These are phyloP conservation scores for Centaurea solstitialis DNA, from an alignment of 129 eudicot genomes.

Conservation along the genomic window DNA sequence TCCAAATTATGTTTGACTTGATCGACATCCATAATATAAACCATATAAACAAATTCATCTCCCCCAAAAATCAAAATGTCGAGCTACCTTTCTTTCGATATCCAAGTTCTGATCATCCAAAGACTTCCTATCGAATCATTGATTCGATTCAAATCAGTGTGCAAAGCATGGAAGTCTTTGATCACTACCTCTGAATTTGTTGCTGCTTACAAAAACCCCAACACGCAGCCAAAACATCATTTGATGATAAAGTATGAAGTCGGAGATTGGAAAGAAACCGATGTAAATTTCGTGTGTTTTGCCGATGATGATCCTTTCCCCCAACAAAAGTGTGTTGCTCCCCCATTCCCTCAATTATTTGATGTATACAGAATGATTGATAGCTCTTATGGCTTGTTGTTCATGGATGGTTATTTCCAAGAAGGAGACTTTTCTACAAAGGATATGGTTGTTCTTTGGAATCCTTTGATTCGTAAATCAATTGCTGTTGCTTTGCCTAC, in stretches of 20 bases:
- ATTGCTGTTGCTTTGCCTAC: background rate
- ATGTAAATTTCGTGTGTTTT: background rate
- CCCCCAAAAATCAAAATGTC: background rate
- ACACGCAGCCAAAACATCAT: too few relatives aligned
- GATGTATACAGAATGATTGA: constrained; percentile 22
- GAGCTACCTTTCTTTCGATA: background rate
- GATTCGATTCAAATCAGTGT: background rate
- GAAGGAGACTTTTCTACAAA: too few relatives aligned
- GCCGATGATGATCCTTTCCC: too few relatives aligned
- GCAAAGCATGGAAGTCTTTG: background rate
- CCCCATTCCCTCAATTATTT: constrained; percentile 19
- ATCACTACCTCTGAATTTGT: background rate
- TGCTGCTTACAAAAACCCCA: background rate
- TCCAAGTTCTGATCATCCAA: background rate
- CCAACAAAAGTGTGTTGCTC: background rate
- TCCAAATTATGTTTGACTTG: too few relatives aligned
- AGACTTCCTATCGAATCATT: background rate
- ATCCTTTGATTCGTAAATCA: background rate
- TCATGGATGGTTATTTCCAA: too few relatives aligned
- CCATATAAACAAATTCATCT: background rate
- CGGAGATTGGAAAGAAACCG: background rate
- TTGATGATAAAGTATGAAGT: too few relatives aligned
- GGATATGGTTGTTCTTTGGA: too few relatives aligned
- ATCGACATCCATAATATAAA: too few relatives aligned
- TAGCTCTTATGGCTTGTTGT: background rate